phyloP scores from a whole-genome alignment of 2,329 filamentous ascomycete species.

The Leptodontidium sp. region DNA sequence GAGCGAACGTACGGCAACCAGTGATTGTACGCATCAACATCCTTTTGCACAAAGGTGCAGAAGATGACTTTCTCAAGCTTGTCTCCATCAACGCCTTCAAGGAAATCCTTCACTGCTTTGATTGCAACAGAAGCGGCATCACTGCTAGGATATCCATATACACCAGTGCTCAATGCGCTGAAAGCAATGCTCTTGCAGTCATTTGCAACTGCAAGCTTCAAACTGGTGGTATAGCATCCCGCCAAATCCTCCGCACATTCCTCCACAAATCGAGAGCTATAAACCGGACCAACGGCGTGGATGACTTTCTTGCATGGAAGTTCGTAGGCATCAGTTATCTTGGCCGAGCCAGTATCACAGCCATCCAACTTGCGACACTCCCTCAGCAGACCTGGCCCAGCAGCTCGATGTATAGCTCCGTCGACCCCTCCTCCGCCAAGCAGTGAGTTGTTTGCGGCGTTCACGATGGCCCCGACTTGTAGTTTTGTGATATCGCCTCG shows the following conservation, averaged over 20 bases:
- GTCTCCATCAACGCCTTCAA: conserved; percentile 55
- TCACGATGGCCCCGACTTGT: conserved; percentile 83
- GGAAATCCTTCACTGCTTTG: conserved; percentile 61
- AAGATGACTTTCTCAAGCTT: conserved; percentile 81
- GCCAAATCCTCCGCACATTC: conserved; percentile 58
- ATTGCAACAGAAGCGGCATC: conserved; percentile 79
- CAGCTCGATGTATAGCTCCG: conserved; percentile 85
- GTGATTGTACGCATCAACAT: conserved; percentile 75
- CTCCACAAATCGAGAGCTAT: conserved; percentile 54
- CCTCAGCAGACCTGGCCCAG: conserved; percentile 70
- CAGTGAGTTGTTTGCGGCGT: conserved; percentile 84
- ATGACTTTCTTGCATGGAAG: conserved; percentile 83
- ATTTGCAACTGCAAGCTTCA: conserved; percentile 75
- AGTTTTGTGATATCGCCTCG: conserved; percentile 85
- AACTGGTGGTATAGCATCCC: conserved; percentile 73
- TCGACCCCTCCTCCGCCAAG: conserved; percentile 91
- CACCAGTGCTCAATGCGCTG: conserved; percentile 82
- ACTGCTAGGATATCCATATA: conserved; percentile 85
- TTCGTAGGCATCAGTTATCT: conserved; percentile 81
- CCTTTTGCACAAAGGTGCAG: conserved; percentile 82
- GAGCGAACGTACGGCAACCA: conserved; percentile 72
- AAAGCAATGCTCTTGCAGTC: conserved; percentile 80
- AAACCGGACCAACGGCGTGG: conserved; percentile 90
- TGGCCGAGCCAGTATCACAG: conserved; percentile 80
- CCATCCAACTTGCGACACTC: conserved; percentile 79